Base-by-base conservation (phyloP, 1,139 yeast species). In the Candida sp. region DNA sequence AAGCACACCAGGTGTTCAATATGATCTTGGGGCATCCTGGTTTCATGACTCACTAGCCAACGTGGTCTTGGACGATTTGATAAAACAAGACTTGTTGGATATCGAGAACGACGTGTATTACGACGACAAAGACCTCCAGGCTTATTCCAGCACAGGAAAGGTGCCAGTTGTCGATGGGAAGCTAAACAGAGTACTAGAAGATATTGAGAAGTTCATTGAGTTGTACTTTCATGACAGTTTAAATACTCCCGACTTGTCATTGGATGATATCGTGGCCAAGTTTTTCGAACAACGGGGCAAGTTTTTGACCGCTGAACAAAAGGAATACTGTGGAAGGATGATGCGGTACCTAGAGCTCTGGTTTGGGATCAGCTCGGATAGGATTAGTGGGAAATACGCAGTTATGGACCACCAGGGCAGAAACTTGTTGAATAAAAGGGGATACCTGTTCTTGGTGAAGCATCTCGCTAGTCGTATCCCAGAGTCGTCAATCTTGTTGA, bases 11-110 rank as follows among this genome's bases (percentile, higher is more conserved):
- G 80, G 78, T 1, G 60, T 62, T 26, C 50, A 60, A 5, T 86
- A 87, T 62, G 97, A 91, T 66, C 58, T 90, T 23, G 97, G 97
- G 0, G 97, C 96, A 0, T 83, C 93, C 3, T 91, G 97, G 97
- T 88, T 88, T 60, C 97, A 91, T 63, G 97, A 90, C 60, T 83
- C 91, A 0, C 69, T 90, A 46, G 52, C 47, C 33, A 91, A 91
- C 62, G 77, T 77, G 5, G 75, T 88, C 7, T 65, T 77, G 40
- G 55, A 63, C 37, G 73, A 73, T 34, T 60, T 73, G n/a, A 49
- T 67, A 5, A 61, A 58, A 2, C 66, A 62, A 2, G 66, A 57
- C 3, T 53, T 56, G 35, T 73, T 75, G 50, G 69, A 68, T 50
- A 48, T 65, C 4, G 39, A 47, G 2, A 57, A 53, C 11, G 80